Percentiles rank a stretch among this genome's conserved stretches.
phyloP scores from a whole-genome alignment of 306 rosid species.

The Pterocarpus santalinus region DNA sequence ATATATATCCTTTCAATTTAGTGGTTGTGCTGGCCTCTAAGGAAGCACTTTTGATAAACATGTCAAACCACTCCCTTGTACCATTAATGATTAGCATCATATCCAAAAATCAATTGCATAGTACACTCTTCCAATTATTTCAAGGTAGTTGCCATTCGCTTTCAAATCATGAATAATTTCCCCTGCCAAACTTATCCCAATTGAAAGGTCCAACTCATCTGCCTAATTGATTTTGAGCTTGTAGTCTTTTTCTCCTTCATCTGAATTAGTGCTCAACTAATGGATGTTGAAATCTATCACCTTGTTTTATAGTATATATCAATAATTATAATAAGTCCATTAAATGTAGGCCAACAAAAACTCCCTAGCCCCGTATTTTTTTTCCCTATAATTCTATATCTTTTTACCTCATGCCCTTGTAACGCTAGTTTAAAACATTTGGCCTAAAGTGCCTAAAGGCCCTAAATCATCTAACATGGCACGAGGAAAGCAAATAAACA shows the following conservation, averaged over 20 bases:
- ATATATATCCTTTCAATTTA: conserved; percentile 30
- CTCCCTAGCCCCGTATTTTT: conserved; percentile 22
- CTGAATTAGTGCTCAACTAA: conserved; percentile 26
- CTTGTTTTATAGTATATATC: conserved; percentile 26
- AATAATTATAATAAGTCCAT: conserved; percentile 17
- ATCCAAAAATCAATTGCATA: conserved; percentile 36
- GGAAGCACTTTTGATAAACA: conserved; percentile 42
- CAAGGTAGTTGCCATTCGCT: conserved; percentile 44
- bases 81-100: conserved; percentile 47
- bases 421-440: background rate
- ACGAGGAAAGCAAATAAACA: background rate
- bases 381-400: background rate
- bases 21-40: conserved; percentile 40
- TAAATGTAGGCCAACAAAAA: conserved; percentile 14
- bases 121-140: conserved; percentile 39
- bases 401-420: background rate
- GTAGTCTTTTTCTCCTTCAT: conserved; percentile 34
- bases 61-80: conserved; percentile 46
- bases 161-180: conserved; percentile 45
- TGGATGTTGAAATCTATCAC: conserved; percentile 41
- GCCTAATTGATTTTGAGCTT: conserved; percentile 48
- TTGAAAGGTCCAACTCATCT: conserved; percentile 43
- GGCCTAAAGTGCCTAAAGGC: background rate
- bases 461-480: too few relatives aligned
- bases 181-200: conserved; percentile 47